Base-by-base conservation (phyloP, 2,329 filamentous ascomycete genomes). In the Aureobasidium sp. region DNA sequence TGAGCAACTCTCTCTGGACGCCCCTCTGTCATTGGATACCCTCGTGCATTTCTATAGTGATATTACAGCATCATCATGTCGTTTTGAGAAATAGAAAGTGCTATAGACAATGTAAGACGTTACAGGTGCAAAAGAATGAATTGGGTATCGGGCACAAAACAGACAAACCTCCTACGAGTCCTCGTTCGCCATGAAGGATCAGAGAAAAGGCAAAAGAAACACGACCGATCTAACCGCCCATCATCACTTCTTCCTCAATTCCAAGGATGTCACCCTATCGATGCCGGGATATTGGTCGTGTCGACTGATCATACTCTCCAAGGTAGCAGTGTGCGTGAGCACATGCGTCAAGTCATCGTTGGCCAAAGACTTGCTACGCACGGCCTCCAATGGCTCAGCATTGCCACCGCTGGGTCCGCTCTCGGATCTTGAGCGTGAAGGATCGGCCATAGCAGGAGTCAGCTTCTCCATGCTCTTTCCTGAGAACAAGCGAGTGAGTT, bases 281-380 rank as follows among this genome's bases (percentile, higher is more conserved):
- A 33, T 17, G 0, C 69, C 71, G 50, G 67, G 67, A 64, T 73
- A 78, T 70, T 76, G 75, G 64, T 79, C 77, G 65, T 79, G 77
- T 61, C 77, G 66, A 63, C 73, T 73, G 42, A 76, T 71, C 60
- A 74, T 64, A 50, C 70, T 73, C 27, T 71, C 70, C 33, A 73
- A 67, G 17, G 72, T 73, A 17, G 70, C 71, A 12, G 68, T 69
- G 39, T 70, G 68, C 9, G 61, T 62, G 5, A 73, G 54, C 44
- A 66, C 64, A 54, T 70, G 63, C 17, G 53, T 60, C 31, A 69
- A 66, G 47, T 69, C 70, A 24, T 67, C 68, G 50, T 64, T 69
- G 24, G 69, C 68, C 29, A 70, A 39, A n/a, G 61, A 60, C 15
- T 50, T 62, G 39, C 64, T 47, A 8, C 65, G 48, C 29, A 61